These are phyloP conservation scores for Paramarasmius palmivorus DNA, from an alignment of 1,284 basidiomycete genomes.

Conservation along the genomic window DNA sequence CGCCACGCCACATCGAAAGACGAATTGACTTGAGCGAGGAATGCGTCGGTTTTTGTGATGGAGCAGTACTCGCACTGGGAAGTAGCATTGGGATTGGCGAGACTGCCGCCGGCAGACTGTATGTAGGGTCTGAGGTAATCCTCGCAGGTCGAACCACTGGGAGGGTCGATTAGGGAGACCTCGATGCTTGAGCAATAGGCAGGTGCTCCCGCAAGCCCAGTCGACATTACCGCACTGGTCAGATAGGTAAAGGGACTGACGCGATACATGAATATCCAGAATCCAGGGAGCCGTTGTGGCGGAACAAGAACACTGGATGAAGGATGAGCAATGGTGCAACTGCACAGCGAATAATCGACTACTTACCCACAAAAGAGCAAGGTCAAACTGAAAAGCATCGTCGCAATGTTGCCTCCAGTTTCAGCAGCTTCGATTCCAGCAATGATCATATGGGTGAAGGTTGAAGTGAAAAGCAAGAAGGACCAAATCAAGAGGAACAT, in stretches of 20 bases:
- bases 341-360: constrained; percentile 1
- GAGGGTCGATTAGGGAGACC: constrained; percentile 49
- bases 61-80: constrained; percentile 58
- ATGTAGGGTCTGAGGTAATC: constrained; percentile 60
- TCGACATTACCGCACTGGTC: constrained; percentile 40
- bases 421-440: constrained; percentile 39
- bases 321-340: constrained; percentile 1
- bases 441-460: constrained; percentile 15
- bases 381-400: constrained; percentile 29
- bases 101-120: constrained; percentile 63
- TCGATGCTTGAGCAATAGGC: constrained; percentile 38
- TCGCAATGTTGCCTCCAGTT: constrained; percentile 30
- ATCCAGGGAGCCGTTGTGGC: constrained; percentile 57
- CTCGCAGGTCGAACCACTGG: constrained; percentile 60
- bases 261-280: constrained; percentile 63
- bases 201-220: constrained; percentile 19
- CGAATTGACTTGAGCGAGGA: constrained; percentile 35
- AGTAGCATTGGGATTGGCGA: constrained; percentile 59
- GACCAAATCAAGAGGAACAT: constrained; percentile 11
- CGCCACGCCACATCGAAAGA: constrained; percentile 57
- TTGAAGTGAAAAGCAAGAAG: constrained; percentile 15
- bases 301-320: constrained; percentile 48
- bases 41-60: constrained; percentile 53
- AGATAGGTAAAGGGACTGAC: constrained; percentile 77
- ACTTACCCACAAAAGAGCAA: constrained; percentile 47